Base-by-base conservation (phyloP, 305 asterid genomes). In the Rubia balearica region DNA sequence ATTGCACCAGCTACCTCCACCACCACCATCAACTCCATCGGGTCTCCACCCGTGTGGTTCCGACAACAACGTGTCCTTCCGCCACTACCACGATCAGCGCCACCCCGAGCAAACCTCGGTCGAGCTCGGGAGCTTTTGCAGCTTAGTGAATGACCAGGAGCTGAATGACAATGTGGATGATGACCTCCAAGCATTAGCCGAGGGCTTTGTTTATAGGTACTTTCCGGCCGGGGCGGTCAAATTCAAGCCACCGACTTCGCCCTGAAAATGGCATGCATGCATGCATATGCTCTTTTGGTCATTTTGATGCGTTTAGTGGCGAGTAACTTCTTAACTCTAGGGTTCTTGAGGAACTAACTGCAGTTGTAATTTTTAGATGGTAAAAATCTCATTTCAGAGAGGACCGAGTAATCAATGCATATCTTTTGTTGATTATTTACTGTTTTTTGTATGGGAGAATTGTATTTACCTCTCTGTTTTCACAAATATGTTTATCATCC, bases 121-220 rank as follows among this genome's bases (percentile, higher is more conserved):
- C n/a, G 84, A 81, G 27, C 71, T 83, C 76, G 74, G 71, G n/a
- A 81, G 84, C 64, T 79, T 84, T 55, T 79, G 80, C 45, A 68
- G 75, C 64, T 48, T 80, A n/a, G 71, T 71, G 11, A 68, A 71
- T 21, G 81, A 83, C 59, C 82, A 80, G 68, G 80, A 80, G 3
- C 51, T 56, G 55, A 59, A 60, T 6, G 82, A 76, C 1, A 80
- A 77, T 41, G 87, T 71, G 8, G 85, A 83, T 43, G 88, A 85
- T 46, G 68, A 40, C 33, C 84, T 87, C 17, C 86, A 81, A 1
- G 70, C 78, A 24, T 79, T 86, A 3, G 83, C 92, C 16, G 74
- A 83, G 55, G 86, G 85, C 43, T 85, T 86, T 17, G 85, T 82
- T 68, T 81, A 87, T 1, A 80, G 83, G 67, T 87, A 81, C 82